Evolutionary conservation across 176 grass and related monocot species (phyloP).

Genomic region (Oryza meridionalis): DNA sequence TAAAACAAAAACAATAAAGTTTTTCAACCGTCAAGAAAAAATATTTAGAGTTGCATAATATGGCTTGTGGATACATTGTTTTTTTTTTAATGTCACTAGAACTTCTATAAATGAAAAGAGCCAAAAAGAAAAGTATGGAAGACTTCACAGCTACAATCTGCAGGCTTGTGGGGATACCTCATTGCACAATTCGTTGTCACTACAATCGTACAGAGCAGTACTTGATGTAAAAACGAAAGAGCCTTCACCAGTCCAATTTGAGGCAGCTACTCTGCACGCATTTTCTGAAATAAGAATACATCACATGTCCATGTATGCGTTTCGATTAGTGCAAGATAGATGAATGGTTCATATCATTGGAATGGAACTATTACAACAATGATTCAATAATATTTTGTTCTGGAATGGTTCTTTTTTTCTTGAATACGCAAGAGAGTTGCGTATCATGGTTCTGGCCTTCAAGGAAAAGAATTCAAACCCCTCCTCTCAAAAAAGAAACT

Average conservation of each 20-base stretch:
- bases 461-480: neutral
- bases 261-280: conserved; percentile 68
- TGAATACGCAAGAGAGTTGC: too few relatives aligned
- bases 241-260: conserved; percentile 92
- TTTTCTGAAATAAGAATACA: conserved; percentile 38
- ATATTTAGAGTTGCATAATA: conserved; percentile 25
- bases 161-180: conserved; percentile 54
- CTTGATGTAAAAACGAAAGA: conserved; percentile 95
- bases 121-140: neutral
- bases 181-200: conserved; percentile 69
- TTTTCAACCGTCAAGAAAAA: neutral
- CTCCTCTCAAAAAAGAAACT: neutral
- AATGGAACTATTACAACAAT: neutral
- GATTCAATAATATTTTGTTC: conserved; percentile 20
- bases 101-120: neutral
- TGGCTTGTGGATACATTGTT: neutral
- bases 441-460: neutral
- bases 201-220: conserved; percentile 75
- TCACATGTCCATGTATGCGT: conserved; percentile 33
- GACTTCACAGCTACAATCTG: conserved; percentile 12
- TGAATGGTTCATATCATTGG: neutral
- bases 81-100: neutral
- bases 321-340: conserved; percentile 3
- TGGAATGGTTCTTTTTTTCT: neutral
- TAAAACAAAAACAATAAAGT: neutral